Evolutionary conservation across 2,329 filamentous ascomycete genomes (phyloP).

Genomic region (Reticulascus tulasneorum): DNA sequence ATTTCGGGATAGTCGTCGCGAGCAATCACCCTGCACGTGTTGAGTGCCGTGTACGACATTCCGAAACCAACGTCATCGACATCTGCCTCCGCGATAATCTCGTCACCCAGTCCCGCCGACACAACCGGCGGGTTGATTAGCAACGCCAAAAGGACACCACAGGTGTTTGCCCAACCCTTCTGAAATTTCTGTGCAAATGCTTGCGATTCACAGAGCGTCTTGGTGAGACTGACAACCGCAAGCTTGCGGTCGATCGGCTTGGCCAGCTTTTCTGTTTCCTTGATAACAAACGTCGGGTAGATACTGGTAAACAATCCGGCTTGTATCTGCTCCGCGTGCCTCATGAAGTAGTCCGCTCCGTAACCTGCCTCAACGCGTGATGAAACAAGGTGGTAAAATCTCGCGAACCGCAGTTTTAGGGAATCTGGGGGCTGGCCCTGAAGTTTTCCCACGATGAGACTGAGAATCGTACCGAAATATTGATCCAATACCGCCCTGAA

Average conservation of each 20-base stretch:
- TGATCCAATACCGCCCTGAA: slow-evolving; percentile 60
- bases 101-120: slow-evolving; percentile 61
- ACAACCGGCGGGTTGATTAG: slow-evolving; percentile 81
- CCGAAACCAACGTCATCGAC: slow-evolving; percentile 95
- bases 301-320: slow-evolving; percentile 75
- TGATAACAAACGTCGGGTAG: slow-evolving; percentile 83
- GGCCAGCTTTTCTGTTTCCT: slow-evolving; percentile 82
- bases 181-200: slow-evolving; percentile 78
- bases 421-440: slow-evolving; percentile 68
- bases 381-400: slow-evolving; percentile 91
- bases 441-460: slow-evolving; percentile 75
- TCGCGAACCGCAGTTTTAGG: slow-evolving; percentile 81
- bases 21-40: slow-evolving; percentile 74
- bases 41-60: slow-evolving; percentile 88
- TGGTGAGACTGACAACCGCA: slow-evolving; percentile 88
- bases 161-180: slow-evolving; percentile 89
- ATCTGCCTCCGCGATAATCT: slow-evolving; percentile 80
- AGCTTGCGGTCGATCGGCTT: slow-evolving; percentile 88
- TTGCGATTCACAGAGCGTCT: slow-evolving; percentile 81
- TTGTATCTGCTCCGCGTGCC: slow-evolving; percentile 77
- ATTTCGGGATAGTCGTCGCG: slow-evolving; percentile 86
- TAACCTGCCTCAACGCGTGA: slow-evolving; percentile 75
- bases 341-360: slow-evolving; percentile 88
- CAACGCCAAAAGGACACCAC: slow-evolving; percentile 82
- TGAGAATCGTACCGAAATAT: slow-evolving; percentile 77